Base-by-base conservation (phyloP, 345 rosid species). In the Boechera divaricarpa region DNA sequence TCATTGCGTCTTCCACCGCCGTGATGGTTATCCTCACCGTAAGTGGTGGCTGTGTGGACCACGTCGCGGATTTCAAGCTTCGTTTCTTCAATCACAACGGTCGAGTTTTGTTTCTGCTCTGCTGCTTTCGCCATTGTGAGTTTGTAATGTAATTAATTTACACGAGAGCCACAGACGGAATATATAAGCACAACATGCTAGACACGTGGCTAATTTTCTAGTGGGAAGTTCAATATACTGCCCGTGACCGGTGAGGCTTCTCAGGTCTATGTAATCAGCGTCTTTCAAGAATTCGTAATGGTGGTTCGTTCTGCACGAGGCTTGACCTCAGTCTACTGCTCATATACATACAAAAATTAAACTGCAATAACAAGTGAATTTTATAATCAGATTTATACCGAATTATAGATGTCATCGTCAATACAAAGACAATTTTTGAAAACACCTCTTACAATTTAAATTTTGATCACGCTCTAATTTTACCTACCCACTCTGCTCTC, bases 171-270 rank as follows among this genome's bases (percentile, higher is more conserved):
- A 47, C n/a, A 49, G 58, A 59, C 15, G 38, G 29, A 3, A 18
- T 63, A 9, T 71, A 77, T 64, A 48, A n/a, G 48, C 5, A 63
- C 45, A 56, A 47, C 10, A 47, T 28, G 45, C 3, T 36, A 18
- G 69, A 53, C 58, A 73, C 74, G 78, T 61, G 66, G 66, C 66
- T 32, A 12, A n/a, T 12, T 24, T 24, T 16, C 1, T n/a, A 59
- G 6, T 13, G 63, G 63, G 33, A 31, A 31, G n/a, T 24, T 51
- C 15, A 36, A 47, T 68, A 54, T 75, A 45, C 10, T 26, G 4
- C 79, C 71, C 82, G 82, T 68, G 82, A 79, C 79, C 71, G 79
- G 82, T 68, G 82, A 79, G 71, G 63, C 58, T 47, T 73, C 74
- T 73, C 63, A 72, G 73, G 29, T 72, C 64, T 15, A 13, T 67